Conservation (phyloP, 176 grass and related monocot species). For the Lolium multiflorum region DNA sequence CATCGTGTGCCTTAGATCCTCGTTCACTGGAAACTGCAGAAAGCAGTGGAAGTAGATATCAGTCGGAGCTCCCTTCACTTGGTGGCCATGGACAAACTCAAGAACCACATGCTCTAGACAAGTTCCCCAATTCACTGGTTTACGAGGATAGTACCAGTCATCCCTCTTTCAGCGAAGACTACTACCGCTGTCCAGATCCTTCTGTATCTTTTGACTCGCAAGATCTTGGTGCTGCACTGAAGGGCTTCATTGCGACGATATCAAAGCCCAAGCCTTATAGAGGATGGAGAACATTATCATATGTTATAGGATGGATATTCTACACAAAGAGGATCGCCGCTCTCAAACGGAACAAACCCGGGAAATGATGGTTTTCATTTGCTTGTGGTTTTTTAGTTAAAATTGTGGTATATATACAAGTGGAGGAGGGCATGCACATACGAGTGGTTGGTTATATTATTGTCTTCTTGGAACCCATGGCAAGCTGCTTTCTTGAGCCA, state of each 20-base stretch:
- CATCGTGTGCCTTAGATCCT: conserved; percentile 36
- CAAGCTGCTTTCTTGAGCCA: conserved; percentile 4
- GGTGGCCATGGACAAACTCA: conserved; percentile 14
- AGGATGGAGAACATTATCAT: conserved; percentile 79
- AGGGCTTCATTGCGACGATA: conserved; percentile 66
- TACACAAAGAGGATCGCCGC: conserved; percentile 81
- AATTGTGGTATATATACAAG: conserved; percentile 24
- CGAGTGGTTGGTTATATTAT: conserved; percentile 8
- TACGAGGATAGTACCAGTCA: conserved; percentile 60
- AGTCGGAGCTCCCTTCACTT: conserved; percentile 38
- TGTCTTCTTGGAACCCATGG: neutral
- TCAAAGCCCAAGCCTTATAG: conserved; percentile 64
- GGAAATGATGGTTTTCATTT: conserved; percentile 49
- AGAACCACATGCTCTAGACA: conserved; percentile 44
- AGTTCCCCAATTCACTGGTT: conserved; percentile 62
- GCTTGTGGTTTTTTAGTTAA: conserved; percentile 24
- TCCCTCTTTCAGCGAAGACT: conserved; percentile 40
- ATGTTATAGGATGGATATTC: conserved; percentile 76
- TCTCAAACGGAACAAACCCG: conserved; percentile 48
- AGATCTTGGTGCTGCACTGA: conserved; percentile 68
- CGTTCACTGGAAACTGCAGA: conserved; percentile 35
- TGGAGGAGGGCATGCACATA: conserved; percentile 36
- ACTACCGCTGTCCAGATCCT: conserved; percentile 53
- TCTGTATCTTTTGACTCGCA: conserved; percentile 59
- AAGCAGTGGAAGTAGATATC: conserved; percentile 39